phyloP scores from a whole-genome alignment of 345 rosid species.

The Raphanus raphanistrum region DNA sequence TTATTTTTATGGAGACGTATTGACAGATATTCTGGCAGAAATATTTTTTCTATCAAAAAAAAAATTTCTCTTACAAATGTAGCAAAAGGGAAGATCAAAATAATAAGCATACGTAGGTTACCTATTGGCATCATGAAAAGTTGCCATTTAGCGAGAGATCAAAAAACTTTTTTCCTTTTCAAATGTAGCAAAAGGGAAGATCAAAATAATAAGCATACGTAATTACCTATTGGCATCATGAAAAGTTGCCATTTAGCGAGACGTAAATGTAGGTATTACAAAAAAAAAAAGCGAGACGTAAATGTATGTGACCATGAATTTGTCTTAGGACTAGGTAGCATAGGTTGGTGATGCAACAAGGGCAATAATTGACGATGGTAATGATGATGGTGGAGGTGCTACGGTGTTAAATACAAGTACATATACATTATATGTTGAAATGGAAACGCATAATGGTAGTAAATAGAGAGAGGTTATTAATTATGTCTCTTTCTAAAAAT shows the following conservation, averaged over 20 bases:
- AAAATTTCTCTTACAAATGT: neutral
- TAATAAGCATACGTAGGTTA: conserved; percentile 11
- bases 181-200: neutral
- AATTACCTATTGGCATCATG: conserved; percentile 29
- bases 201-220: conserved; percentile 9
- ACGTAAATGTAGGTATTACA: too few species aligned
- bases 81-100: conserved; percentile 1
- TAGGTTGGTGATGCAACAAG: conserved; percentile 35
- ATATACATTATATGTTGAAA: conserved; percentile 3
- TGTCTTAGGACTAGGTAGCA: conserved; percentile 31
- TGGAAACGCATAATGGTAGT: conserved; percentile 28
- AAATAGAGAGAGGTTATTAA: conserved; percentile 24
- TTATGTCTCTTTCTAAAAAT: conserved; percentile 32
- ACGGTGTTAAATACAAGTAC: conserved; percentile 11
- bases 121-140: conserved; percentile 31
- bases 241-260: conserved; percentile 24
- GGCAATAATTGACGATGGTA: conserved; percentile 31
- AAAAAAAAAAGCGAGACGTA: neutral
- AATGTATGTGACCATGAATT: conserved; percentile 16
- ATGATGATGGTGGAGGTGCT: conserved; percentile 24
- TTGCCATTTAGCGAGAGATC: conserved; percentile 17
- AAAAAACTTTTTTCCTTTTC: neutral
- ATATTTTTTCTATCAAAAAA: neutral
- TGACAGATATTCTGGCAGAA: neutral
- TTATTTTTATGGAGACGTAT: neutral